Evolutionary conservation across 495 filamentous ascomycete species (phyloP).

Genomic region (Xanthoparmelia taractica): DNA sequence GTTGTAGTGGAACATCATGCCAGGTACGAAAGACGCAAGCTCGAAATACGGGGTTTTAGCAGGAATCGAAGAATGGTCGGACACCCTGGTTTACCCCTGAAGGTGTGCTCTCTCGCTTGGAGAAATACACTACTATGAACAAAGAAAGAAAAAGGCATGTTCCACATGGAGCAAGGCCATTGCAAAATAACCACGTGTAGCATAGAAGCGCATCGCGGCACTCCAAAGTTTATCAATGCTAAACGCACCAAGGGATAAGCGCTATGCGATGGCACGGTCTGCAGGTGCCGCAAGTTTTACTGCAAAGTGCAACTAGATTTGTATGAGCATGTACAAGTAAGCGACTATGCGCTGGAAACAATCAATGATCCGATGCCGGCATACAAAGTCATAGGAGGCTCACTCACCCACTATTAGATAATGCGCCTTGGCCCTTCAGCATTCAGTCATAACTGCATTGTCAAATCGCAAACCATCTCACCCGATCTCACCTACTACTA

Average conservation of each 20-base stretch:
- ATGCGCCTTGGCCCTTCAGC: background rate
- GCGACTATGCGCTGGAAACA: background rate
- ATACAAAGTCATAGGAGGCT: background rate
- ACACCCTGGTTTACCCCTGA: no score
- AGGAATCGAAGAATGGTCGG: no score
- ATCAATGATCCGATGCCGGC: background rate
- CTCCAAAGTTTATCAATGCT: background rate
- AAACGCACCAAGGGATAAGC: background rate
- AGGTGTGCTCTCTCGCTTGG: no score
- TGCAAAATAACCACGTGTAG: background rate
- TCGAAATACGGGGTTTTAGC: background rate
- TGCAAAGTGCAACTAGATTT: no score
- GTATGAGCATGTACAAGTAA: no score
- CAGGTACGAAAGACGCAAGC: no score
- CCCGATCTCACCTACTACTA: background rate
- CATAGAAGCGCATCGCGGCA: background rate
- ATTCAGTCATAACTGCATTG: background rate
- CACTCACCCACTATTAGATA: background rate
- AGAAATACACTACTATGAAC: no score
- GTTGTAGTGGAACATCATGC: no score
- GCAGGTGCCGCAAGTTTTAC: background rate
- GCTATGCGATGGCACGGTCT: background rate
- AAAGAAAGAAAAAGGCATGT: no score
- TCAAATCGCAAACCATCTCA: background rate
- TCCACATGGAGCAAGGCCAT: background rate